Conservation (phyloP, 768 basidiomycete species). For the Leccinum olivaceopallidum region DNA sequence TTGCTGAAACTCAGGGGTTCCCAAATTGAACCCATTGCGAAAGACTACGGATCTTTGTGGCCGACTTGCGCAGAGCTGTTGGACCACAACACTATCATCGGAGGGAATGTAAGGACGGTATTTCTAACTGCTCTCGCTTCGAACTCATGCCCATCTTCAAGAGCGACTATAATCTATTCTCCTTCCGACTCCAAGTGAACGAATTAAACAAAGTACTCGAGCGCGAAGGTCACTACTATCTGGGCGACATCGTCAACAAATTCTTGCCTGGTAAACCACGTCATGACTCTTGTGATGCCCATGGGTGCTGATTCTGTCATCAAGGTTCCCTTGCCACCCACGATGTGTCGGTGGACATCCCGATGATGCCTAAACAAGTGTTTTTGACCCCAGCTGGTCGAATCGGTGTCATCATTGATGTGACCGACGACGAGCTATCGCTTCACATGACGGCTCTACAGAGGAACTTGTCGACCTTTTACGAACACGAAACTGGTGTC, state of each 20-base stretch:
- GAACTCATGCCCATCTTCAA: constrained; percentile 31
- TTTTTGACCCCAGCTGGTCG: constrained; percentile 80
- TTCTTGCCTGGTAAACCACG: constrained; percentile 59
- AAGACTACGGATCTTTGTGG: constrained; percentile 76
- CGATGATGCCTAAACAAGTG: constrained; percentile 57
- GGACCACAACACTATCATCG: constrained; percentile 58
- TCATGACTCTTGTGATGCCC: not conserved
- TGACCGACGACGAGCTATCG: constrained; percentile 50
- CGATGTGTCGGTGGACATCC: constrained; percentile 42
- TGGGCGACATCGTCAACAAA: constrained; percentile 78
- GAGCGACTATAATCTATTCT: constrained; percentile 68
- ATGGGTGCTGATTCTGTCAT: constrained; percentile 5
- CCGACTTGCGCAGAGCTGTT: constrained; percentile 66
- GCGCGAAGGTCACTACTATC: constrained; percentile 66
- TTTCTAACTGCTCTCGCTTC: constrained; percentile 3
- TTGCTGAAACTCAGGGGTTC: constrained; percentile 52
- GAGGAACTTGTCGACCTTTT: constrained; percentile 64
- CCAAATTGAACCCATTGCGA: constrained; percentile 55
- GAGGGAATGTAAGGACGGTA: constrained; percentile 62
- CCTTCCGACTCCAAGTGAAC: constrained; percentile 52
- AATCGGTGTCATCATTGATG: constrained; percentile 70
- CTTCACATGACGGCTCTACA: constrained; percentile 69
- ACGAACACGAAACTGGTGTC: constrained; percentile 53
- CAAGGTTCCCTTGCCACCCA: constrained; percentile 56
- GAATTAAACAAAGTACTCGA: constrained; percentile 51